Percentiles rank a stretch among this genome's conserved stretches.
These are phyloP conservation scores for Hortaea sp. DNA, from an alignment of 2,329 filamentous ascomycete genomes.

Conservation along the genomic window DNA sequence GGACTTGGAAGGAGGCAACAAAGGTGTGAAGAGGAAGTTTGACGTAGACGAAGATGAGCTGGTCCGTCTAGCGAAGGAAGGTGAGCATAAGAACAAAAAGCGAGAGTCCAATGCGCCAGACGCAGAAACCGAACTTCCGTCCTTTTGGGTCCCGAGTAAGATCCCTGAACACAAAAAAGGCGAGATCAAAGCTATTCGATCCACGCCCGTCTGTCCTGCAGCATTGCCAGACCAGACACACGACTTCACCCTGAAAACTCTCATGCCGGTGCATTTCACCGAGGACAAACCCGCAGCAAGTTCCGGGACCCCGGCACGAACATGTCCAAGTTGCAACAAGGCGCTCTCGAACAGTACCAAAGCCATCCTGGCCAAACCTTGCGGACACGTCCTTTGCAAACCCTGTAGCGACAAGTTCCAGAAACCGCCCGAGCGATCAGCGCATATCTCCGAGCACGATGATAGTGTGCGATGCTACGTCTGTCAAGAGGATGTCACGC, in stretches of 20 bases:
- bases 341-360: constrained; percentile 70
- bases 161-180: constrained; percentile 52
- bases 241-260: constrained; percentile 63
- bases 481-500: constrained; percentile 67
- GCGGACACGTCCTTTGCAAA: constrained; percentile 84
- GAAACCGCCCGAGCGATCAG: constrained; percentile 44
- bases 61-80: constrained; percentile 56
- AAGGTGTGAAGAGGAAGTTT: constrained; percentile 64
- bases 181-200: constrained; percentile 40
- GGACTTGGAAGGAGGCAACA: constrained; percentile 19
- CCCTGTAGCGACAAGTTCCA: constrained; percentile 79
- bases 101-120: constrained; percentile 53
- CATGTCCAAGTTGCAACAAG: constrained; percentile 83
- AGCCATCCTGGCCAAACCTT: constrained; percentile 74
- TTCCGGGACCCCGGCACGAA: constrained; percentile 32
- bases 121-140: constrained; percentile 63
- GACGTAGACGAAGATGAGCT: constrained; percentile 71
- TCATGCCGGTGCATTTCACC: constrained; percentile 68
- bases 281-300: constrained; percentile 48
- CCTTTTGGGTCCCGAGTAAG: constrained; percentile 86
- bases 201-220: constrained; percentile 42
- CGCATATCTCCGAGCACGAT: constrained; percentile 48
- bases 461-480: constrained; percentile 63
- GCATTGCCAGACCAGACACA: constrained; percentile 56
- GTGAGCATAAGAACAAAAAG: constrained; percentile 58